These are phyloP conservation scores for Leccinum griseonigrum DNA, from an alignment of 1,284 basidiomycete species.

Conservation along the genomic window DNA sequence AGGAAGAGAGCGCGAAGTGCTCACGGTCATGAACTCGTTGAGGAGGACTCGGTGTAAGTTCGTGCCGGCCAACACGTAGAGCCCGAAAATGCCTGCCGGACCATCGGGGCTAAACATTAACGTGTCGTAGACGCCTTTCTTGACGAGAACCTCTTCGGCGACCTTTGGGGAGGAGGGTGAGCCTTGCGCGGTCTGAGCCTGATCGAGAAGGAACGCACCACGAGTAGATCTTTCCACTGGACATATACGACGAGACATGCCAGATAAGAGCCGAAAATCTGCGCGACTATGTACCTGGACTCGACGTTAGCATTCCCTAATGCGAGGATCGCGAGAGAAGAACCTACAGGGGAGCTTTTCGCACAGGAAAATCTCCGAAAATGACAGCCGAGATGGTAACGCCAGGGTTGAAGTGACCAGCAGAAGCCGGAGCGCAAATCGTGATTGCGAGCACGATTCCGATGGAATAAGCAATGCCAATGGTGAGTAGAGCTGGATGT, in stretches of 20 bases:
- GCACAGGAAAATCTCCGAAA: conserved; percentile 53
- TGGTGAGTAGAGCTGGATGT: conserved; percentile 51
- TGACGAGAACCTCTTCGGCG: conserved; percentile 42
- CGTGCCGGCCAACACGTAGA: conserved; percentile 48
- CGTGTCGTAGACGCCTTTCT: conserved; percentile 39
- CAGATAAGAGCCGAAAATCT: conserved; percentile 62
- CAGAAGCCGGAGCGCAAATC: conserved; percentile 53
- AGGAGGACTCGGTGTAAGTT: conserved; percentile 55
- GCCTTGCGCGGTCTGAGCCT: neutral
- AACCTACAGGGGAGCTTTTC: conserved; percentile 50
- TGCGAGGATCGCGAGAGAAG: neutral
- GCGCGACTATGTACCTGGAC: conserved; percentile 58
- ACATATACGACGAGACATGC: conserved; percentile 58
- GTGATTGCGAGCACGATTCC: conserved; percentile 62
- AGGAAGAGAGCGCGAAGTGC: conserved; percentile 17
- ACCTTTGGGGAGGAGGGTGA: conserved; percentile 18
- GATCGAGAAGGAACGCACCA: conserved; percentile 25
- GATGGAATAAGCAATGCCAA: conserved; percentile 62
- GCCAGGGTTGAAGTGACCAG: conserved; percentile 63
- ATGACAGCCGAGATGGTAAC: conserved; percentile 55
- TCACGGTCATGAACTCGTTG: conserved; percentile 65
- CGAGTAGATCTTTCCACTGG: conserved; percentile 57
- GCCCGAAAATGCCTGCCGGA: conserved; percentile 60
- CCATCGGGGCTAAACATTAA: conserved; percentile 58
- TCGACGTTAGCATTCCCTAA: conserved; percentile 4